Base-by-base conservation (phyloP, 192 early-diverging fungal species). In the Entomortierella lignicola region DNA sequence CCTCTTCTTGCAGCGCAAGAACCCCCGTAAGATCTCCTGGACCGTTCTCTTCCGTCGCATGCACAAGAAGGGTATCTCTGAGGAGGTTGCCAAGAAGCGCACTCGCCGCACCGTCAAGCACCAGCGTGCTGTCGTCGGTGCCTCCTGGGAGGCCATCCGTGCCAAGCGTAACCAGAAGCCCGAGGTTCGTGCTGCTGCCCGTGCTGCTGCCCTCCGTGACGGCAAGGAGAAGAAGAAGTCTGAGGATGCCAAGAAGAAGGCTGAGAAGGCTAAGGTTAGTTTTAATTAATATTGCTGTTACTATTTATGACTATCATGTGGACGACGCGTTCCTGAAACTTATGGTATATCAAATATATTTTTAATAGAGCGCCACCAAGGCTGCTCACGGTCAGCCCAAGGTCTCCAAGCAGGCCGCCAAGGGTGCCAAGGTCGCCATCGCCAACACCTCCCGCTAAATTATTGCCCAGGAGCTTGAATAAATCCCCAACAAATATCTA, bases 11-110 rank as follows among this genome's bases (percentile, higher is more conserved):
- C 97, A 98, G 90, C 90, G 91, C 84, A 89, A 94, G 87, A 99
- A 99, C 92, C 95, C 96, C 48, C 95, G 97, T 81, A 97, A 97
- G 91, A 90, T 99, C 75, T 87, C 88, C 85, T 99, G 98, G 98
- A 98, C 98, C 56, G 87, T 91, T 50, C 92, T 97, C 71, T 98
- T 92, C 94, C 94, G 98, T 84, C 96, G 95, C 88, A 90, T 97
- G 82, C 94, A 98, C 92, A 96, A 96, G 91, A 99, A 99, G 95
- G 98, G 97, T 85, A 91, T 95, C 75, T 93, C 92, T 82, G 94
- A 96, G 82, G 97, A 98, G 87, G 90, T 93, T 39, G 81, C 95
- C 85, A 98, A 98, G 93, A 99, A 98, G 94, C 92, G 94, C 83
- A 91, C 93, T 55, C 90, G 92, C 82, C 94, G 94, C 83, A 89